Base-by-base conservation (phyloP, 2,329 filamentous ascomycete species). In the Gliomastix tumulicola region DNA sequence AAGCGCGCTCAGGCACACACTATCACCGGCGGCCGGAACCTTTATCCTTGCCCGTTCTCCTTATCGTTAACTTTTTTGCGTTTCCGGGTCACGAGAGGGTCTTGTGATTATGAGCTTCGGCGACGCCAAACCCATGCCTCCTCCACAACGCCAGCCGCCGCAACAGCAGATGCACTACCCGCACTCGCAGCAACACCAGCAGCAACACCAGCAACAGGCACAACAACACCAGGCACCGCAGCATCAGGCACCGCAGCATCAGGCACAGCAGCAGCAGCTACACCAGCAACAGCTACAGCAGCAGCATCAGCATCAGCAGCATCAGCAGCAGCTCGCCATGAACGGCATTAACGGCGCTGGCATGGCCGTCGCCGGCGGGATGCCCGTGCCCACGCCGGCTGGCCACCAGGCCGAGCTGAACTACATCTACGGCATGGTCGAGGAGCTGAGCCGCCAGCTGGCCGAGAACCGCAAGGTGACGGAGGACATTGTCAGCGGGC, bases 401-500 rank as follows among this genome's bases (percentile, higher is more conserved):
- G 78, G 77, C 33, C 78, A 83, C 53, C 77, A 82, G 55, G 72
- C 77, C 36, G 79, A 83, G 56, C 69, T 83, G 41, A 80, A 79
- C 51, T 77, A 79, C 57, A 79, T 83, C 50, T 81, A 82, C 51
- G 66, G 68, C 45, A 77, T 82, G 72, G 78, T 83, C 10, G 79
- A 83, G 49, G 76, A 80, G 51, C 64, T 82, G 33, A 79, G 76
- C 48, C 69, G 73, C 22, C 74, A 80, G 50, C 64, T 82, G 21
- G 70, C 76, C 11, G 74, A 79, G 35, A 80, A 79, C 52, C 66
- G 74, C 45, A 66, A 69, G 30, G 70, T 74, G 25, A 73, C 76
- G n/a, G 74, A 79, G 44, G 74, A 79, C 19, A 79, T 83, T 32
- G 74, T 82, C 34, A 67, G 65, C n/a, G 74, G 74, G 28, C 66